These are phyloP conservation scores for Styphnolobium japonicum DNA, from an alignment of 306 rosid species.

Conservation along the genomic window DNA sequence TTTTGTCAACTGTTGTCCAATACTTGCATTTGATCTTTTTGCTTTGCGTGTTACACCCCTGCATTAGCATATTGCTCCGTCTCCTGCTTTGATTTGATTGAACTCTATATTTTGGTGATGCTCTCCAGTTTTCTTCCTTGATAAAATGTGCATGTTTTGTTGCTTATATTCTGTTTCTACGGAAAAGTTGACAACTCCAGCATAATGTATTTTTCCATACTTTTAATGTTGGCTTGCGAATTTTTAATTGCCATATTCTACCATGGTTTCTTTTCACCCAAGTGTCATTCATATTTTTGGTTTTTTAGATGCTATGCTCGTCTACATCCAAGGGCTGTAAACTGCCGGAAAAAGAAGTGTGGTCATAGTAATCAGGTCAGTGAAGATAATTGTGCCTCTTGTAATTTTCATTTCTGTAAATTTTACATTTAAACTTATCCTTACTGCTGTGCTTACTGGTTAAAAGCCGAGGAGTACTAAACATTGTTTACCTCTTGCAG, in stretches of 20 bases:
- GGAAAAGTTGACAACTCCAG: neutral
- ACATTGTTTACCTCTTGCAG: constrained; percentile 28
- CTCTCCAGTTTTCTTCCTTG: neutral
- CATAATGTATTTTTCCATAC: neutral
- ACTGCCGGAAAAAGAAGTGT: constrained; percentile 81
- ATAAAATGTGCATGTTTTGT: neutral
- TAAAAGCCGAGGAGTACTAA: neutral
- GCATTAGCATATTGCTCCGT: neutral
- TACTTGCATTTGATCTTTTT: constrained; percentile 42
- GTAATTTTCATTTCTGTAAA: neutral
- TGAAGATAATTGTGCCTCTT: neutral
- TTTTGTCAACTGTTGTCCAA: constrained; percentile 40
- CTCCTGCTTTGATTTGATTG: neutral
- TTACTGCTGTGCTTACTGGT: too few relatives aligned
- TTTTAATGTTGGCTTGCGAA: neutral
- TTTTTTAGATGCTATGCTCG: constrained; percentile 72
- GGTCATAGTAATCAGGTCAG: constrained; percentile 83
- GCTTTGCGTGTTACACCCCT: constrained; percentile 35
- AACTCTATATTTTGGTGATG: neutral
- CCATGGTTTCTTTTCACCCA: rapidly evolving
- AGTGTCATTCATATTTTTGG: neutral
- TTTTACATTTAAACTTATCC: neutral
- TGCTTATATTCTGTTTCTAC: neutral
- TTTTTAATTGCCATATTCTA: neutral
- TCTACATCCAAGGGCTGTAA: constrained; percentile 77